Evolutionary conservation across 2,329 filamentous ascomycete genomes (phyloP).

Genomic region (Aureobasidium subglaciale): DNA sequence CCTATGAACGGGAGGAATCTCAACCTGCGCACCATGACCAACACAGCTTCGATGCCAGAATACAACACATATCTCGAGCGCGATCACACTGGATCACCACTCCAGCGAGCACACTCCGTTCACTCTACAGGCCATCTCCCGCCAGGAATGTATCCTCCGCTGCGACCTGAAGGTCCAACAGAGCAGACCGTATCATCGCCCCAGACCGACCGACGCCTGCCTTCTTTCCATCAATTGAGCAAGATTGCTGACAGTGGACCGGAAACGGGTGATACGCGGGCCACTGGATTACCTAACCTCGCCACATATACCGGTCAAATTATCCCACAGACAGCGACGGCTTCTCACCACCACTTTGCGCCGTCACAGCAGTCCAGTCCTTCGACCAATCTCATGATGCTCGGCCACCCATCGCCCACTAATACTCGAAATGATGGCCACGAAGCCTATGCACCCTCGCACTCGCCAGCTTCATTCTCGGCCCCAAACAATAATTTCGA

Average conservation of each 20-base stretch:
- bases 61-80: background rate
- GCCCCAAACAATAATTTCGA: slow-evolving; percentile 1
- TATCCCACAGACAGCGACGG: slow-evolving; percentile 24
- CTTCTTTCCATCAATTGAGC: slow-evolving; percentile 28
- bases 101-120: background rate
- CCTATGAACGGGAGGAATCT: background rate
- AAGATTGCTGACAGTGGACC: slow-evolving; percentile 25
- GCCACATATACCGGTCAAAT: slow-evolving; percentile 19
- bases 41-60: background rate
- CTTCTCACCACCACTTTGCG: slow-evolving; percentile 22
- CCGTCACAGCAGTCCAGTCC: slow-evolving; percentile 24
- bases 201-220: slow-evolving; percentile 24
- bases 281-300: slow-evolving; percentile 16
- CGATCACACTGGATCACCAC: background rate
- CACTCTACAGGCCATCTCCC: background rate
- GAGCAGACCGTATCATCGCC: slow-evolving; percentile 19
- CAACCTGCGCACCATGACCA: slow-evolving; percentile 8
- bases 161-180: background rate
- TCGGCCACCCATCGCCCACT: slow-evolving; percentile 16
- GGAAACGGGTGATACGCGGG: slow-evolving; percentile 19
- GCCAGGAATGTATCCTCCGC: background rate
- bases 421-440: slow-evolving; percentile 11
- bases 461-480: slow-evolving; percentile 15
- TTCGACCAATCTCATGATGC: slow-evolving; percentile 15
- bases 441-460: slow-evolving; percentile 14